Evolutionary conservation across 305 asterid species (phyloP).

Genomic region (Salvia sclarea): DNA sequence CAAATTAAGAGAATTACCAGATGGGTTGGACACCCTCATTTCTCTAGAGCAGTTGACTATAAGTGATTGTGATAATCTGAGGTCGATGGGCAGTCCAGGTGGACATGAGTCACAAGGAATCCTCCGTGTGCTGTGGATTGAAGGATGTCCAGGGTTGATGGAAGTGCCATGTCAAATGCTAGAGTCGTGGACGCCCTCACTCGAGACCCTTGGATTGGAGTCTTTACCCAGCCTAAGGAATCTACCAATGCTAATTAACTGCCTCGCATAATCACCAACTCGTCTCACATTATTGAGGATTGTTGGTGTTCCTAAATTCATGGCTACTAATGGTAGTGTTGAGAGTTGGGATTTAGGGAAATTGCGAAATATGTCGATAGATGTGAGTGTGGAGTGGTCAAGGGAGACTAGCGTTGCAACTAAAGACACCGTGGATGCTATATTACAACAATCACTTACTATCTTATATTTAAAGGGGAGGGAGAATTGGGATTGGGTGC

Average conservation of each 20-base stretch:
- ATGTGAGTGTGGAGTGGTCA: neutral
- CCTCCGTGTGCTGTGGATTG: neutral
- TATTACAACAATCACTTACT: neutral
- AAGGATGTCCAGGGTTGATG: neutral
- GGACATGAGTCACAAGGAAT: neutral
- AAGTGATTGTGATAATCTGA: slow-evolving; percentile 3
- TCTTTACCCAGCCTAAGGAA: neutral
- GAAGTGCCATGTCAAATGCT: neutral
- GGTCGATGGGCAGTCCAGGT: neutral
- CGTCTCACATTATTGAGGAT: neutral
- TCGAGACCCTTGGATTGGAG: neutral
- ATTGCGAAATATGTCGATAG: neutral
- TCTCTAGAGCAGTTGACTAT: neutral
- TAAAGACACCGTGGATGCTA: neutral
- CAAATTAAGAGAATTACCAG: neutral
- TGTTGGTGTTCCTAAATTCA: neutral
- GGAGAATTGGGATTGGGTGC: neutral
- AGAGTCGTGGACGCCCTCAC: too few relatives aligned
- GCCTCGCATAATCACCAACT: neutral
- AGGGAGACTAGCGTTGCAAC: neutral
- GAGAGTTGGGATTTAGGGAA: neutral
- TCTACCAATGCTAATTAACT: neutral
- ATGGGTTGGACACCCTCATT: neutral
- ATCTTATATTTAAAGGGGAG: neutral
- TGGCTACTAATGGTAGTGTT: neutral